Percentiles rank a stretch among this genome's conserved stretches.
Conservation (phyloP, 2,329 filamentous ascomycete species). For the Chaetothyriales sp. region DNA sequence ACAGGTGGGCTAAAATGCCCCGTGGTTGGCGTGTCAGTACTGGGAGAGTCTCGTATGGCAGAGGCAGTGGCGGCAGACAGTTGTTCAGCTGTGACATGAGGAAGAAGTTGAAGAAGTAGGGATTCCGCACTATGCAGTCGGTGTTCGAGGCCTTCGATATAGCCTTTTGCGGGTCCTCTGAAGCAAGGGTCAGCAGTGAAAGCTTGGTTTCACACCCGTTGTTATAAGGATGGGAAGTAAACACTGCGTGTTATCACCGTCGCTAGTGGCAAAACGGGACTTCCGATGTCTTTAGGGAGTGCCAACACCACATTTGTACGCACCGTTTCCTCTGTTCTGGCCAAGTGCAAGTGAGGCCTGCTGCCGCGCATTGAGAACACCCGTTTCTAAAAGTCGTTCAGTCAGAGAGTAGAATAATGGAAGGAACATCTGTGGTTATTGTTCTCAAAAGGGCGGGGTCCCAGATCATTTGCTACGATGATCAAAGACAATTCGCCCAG, state of each 20-base stretch:
- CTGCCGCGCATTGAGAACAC: constrained; percentile 13
- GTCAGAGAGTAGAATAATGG: neutral
- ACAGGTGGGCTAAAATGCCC: constrained; percentile 10
- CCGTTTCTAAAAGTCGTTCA: constrained; percentile 7
- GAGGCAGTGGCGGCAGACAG: constrained; percentile 19
- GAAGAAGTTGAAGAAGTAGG: constrained; percentile 26
- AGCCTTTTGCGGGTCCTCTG: constrained; percentile 36
- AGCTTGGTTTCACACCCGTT: neutral
- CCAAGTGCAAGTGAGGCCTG: constrained; percentile 14
- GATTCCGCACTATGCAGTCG: constrained; percentile 31
- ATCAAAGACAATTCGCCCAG: neutral
- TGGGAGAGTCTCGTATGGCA: neutral
- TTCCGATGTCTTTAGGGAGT: neutral
- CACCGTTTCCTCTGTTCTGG: constrained; percentile 16
- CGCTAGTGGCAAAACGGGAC: too few species aligned
- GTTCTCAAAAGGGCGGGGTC: neutral
- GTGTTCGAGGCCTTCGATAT: constrained; percentile 32
- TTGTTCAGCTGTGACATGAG: constrained; percentile 23
- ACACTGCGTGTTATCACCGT: too few species aligned
- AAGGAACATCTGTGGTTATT: neutral
- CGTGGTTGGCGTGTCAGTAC: neutral
- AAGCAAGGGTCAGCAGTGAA: constrained; percentile 1
- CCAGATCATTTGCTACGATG: neutral
- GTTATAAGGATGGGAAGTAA: neutral
- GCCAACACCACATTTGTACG: neutral